These are phyloP conservation scores for Trichoderma harzianum DNA, from an alignment of 2,329 filamentous ascomycete genomes.

Conservation along the genomic window DNA sequence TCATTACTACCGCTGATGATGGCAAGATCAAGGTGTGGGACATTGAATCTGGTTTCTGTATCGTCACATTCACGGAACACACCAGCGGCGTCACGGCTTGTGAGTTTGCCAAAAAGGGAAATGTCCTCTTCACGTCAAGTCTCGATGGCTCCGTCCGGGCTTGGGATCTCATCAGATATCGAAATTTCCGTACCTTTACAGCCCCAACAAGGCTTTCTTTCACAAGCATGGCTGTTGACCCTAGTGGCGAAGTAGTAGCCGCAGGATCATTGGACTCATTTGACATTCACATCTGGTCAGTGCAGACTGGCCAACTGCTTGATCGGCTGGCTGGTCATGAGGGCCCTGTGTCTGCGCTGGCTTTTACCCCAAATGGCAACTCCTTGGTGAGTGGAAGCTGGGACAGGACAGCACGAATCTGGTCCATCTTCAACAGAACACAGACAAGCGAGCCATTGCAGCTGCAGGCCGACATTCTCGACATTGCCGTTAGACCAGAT, in stretches of 20 bases:
- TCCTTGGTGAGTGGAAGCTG: constrained; percentile 88
- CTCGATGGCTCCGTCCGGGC: constrained; percentile 91
- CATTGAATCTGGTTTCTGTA: constrained; percentile 91
- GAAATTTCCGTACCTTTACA: constrained; percentile 97
- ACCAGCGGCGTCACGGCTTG: constrained; percentile 91
- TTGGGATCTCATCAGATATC: constrained; percentile 93
- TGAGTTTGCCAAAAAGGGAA: constrained; percentile 92
- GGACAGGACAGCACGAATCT: constrained; percentile 93
- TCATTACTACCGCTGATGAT: constrained; percentile 92
- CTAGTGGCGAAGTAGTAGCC: constrained; percentile 92
- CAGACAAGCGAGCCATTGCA: constrained; percentile 94
- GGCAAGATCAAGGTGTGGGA: constrained; percentile 99
- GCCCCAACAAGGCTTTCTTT: constrained; percentile 89
- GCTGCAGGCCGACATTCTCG: constrained; percentile 85
- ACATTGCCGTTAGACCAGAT: constrained; percentile 83
- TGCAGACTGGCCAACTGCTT: constrained; percentile 92
- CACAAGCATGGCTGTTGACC: constrained; percentile 92
- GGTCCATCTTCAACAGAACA: constrained; percentile 90
- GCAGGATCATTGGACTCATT: constrained; percentile 95
- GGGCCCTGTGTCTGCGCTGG: constrained; percentile 82
- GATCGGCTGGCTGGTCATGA: constrained; percentile 91
- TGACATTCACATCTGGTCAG: constrained; percentile 97
- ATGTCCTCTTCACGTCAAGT: constrained; percentile 92
- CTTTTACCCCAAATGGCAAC: constrained; percentile 83
- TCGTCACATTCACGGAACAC: constrained; percentile 97